Conservation (phyloP, 2,329 filamentous ascomycete species). For the Pseudocercospora eumusae region DNA sequence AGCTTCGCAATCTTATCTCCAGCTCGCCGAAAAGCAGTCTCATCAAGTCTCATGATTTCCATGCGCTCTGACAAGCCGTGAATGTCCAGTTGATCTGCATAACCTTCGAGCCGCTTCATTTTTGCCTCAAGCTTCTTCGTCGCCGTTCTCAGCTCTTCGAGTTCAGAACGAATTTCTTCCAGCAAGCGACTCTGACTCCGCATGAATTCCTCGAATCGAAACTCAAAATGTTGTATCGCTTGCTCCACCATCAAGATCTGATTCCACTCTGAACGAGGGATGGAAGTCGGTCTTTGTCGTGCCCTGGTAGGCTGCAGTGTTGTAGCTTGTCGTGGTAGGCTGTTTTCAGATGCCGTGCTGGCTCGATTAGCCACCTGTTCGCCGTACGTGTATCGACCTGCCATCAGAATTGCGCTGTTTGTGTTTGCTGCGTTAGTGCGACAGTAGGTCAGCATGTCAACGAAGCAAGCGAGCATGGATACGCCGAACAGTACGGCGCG, state of each 20-base stretch:
- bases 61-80: neutral
- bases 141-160: neutral
- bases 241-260: neutral
- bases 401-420: neutral
- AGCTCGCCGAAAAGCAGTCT: neutral
- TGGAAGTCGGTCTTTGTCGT: neutral
- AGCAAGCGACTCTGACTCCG: neutral
- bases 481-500: neutral
- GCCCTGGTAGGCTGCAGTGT: neutral
- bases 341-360: neutral
- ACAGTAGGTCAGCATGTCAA: neutral
- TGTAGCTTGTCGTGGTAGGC: neutral
- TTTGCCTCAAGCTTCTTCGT: neutral
- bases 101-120: neutral
- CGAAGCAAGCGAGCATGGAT: neutral
- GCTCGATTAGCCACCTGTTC: neutral
- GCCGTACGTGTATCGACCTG: neutral
- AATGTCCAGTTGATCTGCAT: neutral
- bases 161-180: neutral
- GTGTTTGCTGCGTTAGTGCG: neutral
- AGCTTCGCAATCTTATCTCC: neutral
- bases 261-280: neutral
- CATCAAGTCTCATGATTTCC: neutral
- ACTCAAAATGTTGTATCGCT: neutral
- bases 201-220: conserved; percentile 11